Evolutionary conservation across 148 eudicot species (phyloP), one percentile per base, ranked within the genome.

Genomic region (Tetragonia tetragonoides): DNA sequence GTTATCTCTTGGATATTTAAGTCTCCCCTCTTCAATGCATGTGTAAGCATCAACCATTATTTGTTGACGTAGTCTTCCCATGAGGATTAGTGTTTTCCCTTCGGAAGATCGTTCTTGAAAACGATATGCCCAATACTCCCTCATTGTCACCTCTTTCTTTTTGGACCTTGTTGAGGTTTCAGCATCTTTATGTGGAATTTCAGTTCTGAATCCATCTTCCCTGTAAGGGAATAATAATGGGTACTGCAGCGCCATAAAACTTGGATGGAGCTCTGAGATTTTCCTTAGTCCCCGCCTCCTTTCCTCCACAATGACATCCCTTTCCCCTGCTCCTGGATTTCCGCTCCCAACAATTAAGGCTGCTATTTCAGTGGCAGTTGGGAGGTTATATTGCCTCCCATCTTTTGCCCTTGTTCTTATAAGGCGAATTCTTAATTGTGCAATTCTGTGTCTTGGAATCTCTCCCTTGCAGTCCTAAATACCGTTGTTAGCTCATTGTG

Each of bases 221-320:
- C 76, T 75, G 44, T 70, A 75, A 0, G 85, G 85, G 18, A 76
- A 79, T 4, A 82, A 49, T 0, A 85, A 54, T 1, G 83, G 85
- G 47, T 82, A 85, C n/a, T 79, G 78, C 17, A 82, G 23, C 10
- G 81, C 53, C 63, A 82, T 75, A n/a, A 75, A 82, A 3, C 39
- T 41, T 1, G 81, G 76, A 18, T 82, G 75, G 14, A 77, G 14
- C 14, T 82, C 79, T 9, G 11, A 44, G 10, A 85, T 77, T 21
- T 83, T 47, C 10, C 66, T 12, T 0, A 78, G 54, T 0, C 68
- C 39, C 0, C 61, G 24, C 1, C 14, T 40, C 28, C 44, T 76
- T 1, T 68, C 62, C n/a, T 82, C 69, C 0, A 79, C 61, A 3
- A 82, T 67, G 28, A 82, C 72, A 53, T 85, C 85, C 42, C 81